Conservation (phyloP, 371 early-diverging fungal species). For the Mortierella sp. region DNA sequence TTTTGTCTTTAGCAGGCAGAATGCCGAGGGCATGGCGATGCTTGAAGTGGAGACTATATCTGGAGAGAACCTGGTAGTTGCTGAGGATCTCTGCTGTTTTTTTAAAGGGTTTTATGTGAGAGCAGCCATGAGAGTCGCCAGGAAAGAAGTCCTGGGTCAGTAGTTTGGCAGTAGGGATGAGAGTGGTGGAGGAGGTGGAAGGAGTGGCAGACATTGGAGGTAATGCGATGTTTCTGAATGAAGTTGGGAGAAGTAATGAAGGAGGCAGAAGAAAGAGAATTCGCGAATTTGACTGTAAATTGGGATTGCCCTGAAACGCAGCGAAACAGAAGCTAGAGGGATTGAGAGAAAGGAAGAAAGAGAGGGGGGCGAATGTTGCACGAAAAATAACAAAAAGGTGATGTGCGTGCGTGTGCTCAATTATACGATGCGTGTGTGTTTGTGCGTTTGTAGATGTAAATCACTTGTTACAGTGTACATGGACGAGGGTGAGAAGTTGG, state of each 20-base stretch:
- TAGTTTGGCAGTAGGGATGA: slow-evolving; percentile 32
- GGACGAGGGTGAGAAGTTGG: not conserved
- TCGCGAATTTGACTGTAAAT: not conserved
- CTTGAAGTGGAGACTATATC: slow-evolving; percentile 62
- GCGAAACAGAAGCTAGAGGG: not conserved
- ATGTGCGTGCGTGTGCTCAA: slow-evolving; percentile 8
- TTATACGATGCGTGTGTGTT: not conserved
- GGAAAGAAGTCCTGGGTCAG: slow-evolving; percentile 55
- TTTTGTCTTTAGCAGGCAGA: slow-evolving; percentile 39
- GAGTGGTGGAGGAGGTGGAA: slow-evolving; percentile 23
- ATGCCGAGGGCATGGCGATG: slow-evolving; percentile 57
- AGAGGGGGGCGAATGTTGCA: slow-evolving; percentile 1
- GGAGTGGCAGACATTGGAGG: slow-evolving; percentile 30
- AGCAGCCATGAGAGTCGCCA: slow-evolving; percentile 45
- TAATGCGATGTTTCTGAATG: not conserved
- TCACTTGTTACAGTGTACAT: not conserved
- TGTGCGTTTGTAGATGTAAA: not conserved
- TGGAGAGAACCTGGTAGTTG: slow-evolving; percentile 59
- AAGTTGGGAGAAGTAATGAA: not conserved
- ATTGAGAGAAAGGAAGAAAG: not conserved
- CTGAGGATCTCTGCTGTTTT: slow-evolving; percentile 52
- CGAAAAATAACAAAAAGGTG: slow-evolving; percentile 1
- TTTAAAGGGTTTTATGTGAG: slow-evolving; percentile 44
- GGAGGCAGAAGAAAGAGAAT: not conserved
- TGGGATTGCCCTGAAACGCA: not conserved